Evolutionary conservation across 2,329 filamentous ascomycete genomes (phyloP).

Genomic region (Aspergillus neotritici): DNA sequence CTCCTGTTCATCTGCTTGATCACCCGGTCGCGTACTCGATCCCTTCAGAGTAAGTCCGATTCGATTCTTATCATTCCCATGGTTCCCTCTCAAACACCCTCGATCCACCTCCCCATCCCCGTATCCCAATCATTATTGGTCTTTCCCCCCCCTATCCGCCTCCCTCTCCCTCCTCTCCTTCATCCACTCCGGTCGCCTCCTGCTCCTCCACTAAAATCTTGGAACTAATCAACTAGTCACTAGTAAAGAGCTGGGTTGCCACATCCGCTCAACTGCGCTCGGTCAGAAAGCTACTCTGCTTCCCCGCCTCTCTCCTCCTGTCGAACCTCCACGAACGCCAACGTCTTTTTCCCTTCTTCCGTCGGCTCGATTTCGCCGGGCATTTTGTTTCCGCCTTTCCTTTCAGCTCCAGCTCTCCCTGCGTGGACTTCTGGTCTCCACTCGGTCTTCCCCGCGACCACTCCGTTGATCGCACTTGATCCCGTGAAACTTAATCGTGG

Average conservation of each 20-base stretch:
- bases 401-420: background rate
- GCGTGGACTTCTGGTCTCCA: background rate
- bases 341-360: too few relatives aligned
- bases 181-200: background rate
- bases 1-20: background rate
- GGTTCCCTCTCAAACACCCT: background rate
- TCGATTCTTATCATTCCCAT: background rate
- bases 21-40: background rate
- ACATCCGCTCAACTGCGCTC: too few relatives aligned
- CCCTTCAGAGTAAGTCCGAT: background rate
- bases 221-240: too few relatives aligned
- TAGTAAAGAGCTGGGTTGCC: too few relatives aligned
- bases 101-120: background rate
- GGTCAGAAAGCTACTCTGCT: background rate
- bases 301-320: background rate
- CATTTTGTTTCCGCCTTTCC: background rate
- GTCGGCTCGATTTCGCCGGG: too few relatives aligned
- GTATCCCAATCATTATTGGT: slow-evolving; percentile 4
- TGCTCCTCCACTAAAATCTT: background rate
- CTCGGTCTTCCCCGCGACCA: background rate
- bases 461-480: too few relatives aligned
- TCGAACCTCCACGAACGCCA: background rate
- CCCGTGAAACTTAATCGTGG: too few relatives aligned
- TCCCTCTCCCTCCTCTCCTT: slow-evolving; percentile 5
- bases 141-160: slow-evolving; percentile 5